These are phyloP conservation scores for Ganoderma meredithae DNA, from an alignment of 1,284 basidiomycete species.

Conservation along the genomic window DNA sequence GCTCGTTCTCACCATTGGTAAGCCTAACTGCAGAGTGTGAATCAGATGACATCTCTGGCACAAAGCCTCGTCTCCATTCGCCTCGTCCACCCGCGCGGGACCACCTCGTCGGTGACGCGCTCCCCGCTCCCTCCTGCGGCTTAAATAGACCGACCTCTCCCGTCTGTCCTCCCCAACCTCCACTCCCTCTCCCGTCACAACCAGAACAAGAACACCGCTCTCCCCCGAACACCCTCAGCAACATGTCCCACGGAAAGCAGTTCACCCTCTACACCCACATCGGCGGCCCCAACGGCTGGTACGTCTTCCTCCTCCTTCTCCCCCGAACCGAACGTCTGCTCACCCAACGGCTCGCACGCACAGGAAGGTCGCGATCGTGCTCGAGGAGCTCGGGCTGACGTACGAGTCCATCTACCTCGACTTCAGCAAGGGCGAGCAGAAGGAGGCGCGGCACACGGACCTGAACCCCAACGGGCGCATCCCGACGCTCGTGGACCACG, in stretches of 20 bases:
- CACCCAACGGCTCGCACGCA: too few relatives aligned
- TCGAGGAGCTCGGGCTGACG: slow-evolving; percentile 34
- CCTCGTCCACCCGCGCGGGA: too few relatives aligned
- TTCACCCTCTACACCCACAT: slow-evolving; percentile 16
- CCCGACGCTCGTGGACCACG: slow-evolving; percentile 51
- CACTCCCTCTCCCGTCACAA: background rate
- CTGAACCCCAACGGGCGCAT: slow-evolving; percentile 68
- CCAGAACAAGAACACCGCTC: too few relatives aligned
- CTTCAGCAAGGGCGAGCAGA: slow-evolving; percentile 51
- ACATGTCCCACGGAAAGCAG: slow-evolving; percentile 19
- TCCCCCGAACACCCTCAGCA: background rate
- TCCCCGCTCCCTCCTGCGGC: background rate
- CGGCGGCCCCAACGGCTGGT: slow-evolving; percentile 17
- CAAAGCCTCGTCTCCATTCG: background rate
- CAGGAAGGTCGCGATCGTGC: slow-evolving; percentile 41
- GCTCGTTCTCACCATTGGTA: slow-evolving; percentile 1
- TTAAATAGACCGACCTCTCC: background rate
- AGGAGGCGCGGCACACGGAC: slow-evolving; percentile 54
- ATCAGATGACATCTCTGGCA: background rate
- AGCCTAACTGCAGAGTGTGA: background rate
- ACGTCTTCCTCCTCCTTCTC: background rate
- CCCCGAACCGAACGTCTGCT: too few relatives aligned
- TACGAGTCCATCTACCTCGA: slow-evolving; percentile 44
- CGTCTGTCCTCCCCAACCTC: background rate
- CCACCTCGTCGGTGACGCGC: background rate